A percentile compares a stretch with the other conserved stretches of the same genome.
phyloP scores from a whole-genome alignment of 108 stramenopile species.

The Aurantiochytrium sp. region DNA sequence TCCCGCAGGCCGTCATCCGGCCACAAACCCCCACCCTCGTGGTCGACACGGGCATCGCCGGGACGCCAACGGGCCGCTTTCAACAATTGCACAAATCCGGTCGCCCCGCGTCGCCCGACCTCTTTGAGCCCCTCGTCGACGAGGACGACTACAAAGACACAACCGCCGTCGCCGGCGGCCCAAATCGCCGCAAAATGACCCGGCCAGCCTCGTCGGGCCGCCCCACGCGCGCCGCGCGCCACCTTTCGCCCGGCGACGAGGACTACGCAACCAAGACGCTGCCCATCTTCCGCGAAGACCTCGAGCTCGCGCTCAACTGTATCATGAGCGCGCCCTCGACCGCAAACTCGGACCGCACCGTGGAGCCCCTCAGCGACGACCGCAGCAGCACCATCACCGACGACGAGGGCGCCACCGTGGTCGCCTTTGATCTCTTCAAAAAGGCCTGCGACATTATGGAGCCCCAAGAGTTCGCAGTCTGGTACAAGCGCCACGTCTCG shows the following conservation, averaged over 20 bases:
- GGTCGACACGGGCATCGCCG: no score
- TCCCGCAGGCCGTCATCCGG: no score
- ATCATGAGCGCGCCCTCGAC: not conserved
- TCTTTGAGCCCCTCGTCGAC: no score
- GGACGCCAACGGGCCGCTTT: no score
- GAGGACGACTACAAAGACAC: no score
- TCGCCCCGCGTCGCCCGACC: no score
- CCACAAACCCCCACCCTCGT: no score
- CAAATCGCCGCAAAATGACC: no score
- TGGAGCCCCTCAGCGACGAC: not conserved
- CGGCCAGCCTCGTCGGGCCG: no score
- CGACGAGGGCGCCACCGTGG: not conserved
- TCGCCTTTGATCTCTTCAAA: conserved; percentile 1
- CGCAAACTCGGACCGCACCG: not conserved
- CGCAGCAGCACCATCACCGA: not conserved
- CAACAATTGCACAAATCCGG: no score
- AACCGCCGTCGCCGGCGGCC: no score
- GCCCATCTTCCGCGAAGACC: not conserved
- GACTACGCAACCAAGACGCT: not conserved
- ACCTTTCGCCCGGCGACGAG: not conserved
- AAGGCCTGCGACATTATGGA: conserved; percentile 29
- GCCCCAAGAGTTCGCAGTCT: not conserved
- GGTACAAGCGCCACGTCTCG: conserved; percentile 24
- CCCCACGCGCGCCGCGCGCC: not conserved
- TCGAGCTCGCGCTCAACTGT: not conserved